Percentiles rank a stretch among this genome's conserved stretches.
phyloP scores from a whole-genome alignment of 2,329 filamentous ascomycete species.

The Lecanicillium sp. region DNA sequence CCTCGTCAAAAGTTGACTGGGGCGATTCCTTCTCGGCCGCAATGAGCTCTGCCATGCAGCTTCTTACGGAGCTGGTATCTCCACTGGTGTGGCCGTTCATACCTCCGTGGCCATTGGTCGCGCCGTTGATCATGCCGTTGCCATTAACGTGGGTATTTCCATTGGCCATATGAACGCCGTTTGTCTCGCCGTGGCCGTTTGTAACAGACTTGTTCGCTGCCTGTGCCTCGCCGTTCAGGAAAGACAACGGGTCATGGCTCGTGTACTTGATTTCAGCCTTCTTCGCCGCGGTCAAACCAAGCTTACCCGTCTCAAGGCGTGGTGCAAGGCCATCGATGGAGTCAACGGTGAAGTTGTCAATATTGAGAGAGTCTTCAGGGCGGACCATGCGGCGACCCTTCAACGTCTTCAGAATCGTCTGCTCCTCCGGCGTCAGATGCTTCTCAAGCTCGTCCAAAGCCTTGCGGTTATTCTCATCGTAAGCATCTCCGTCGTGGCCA shows the following conservation, averaged over 20 bases:
- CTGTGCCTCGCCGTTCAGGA: too few species aligned
- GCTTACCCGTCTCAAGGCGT: background rate
- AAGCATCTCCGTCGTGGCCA: background rate
- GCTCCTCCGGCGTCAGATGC: background rate
- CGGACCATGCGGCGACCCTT: background rate
- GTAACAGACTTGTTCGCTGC: too few species aligned
- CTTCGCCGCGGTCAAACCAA: background rate
- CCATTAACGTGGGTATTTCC: too few species aligned
- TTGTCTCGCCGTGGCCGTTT: too few species aligned
- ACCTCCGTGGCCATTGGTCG: too few species aligned
- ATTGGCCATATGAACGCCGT: too few species aligned
- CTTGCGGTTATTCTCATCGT: background rate
- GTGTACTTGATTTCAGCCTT: background rate
- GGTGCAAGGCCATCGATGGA: background rate
- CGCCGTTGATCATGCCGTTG: too few species aligned
- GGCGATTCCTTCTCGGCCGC: too few species aligned
- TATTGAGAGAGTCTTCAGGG: background rate
- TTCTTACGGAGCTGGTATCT: too few species aligned
- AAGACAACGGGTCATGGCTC: background rate
- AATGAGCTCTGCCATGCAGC: too few species aligned
- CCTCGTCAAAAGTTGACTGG: too few species aligned
- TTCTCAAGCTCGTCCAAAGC: background rate
- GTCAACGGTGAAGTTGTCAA: background rate
- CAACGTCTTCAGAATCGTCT: background rate
- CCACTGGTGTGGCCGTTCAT: too few species aligned